Base-by-base conservation (phyloP, 2,329 filamentous ascomycete genomes). In the Sordariomycetes sp. region DNA sequence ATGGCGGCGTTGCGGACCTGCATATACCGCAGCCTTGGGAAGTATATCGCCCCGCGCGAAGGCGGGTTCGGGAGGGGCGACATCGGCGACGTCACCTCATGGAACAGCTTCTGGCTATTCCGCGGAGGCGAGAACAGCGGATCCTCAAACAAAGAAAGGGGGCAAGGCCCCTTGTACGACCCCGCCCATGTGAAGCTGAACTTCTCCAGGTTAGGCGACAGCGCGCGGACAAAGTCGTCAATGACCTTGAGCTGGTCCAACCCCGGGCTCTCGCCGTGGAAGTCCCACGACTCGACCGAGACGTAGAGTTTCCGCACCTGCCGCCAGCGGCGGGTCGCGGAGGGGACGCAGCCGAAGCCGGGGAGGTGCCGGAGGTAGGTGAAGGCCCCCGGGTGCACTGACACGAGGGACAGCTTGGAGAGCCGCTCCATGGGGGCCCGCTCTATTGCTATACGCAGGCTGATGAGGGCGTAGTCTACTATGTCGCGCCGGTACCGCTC, bases 381-480 rank as follows among this genome's bases (percentile, higher is more conserved):
- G 55, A 95, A 81, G 8, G 86, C 87, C 1, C 82, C 79, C 0
- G 89, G 84, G 63, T 95, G 89, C 10, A 95, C 80, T 1, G 82
- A 81, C 13, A 82, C 80, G 1, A 95, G 77, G 0, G 87, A 87
- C 2, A 96, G 76, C 60, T 85, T 85, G 61, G 77, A 74, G 15
- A 96, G 78, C 59, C 76, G 78, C 55, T 74, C 74, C 54, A 94
- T 72, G 1, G 84, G 81, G 10, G 85, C 81, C 57, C 85, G 80
- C 72, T 95, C 90, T 34, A 95, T 72, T 13, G 90, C 86, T 61
- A 95, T 90, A 61, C 90, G 86, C 57, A 95, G 73, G 62, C 89
- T 94, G 67, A 95, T 90, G 60, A 96, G 82, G 3, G 89, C 89
- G 66, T 94, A 95, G 75, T 95, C 90, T 59, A 95, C 88, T 54